Percentiles rank a stretch among this genome's conserved stretches.
These are phyloP conservation scores for Adiantum capillusveneris DNA, from an alignment of 75 land plant genomes.

Conservation along the genomic window DNA sequence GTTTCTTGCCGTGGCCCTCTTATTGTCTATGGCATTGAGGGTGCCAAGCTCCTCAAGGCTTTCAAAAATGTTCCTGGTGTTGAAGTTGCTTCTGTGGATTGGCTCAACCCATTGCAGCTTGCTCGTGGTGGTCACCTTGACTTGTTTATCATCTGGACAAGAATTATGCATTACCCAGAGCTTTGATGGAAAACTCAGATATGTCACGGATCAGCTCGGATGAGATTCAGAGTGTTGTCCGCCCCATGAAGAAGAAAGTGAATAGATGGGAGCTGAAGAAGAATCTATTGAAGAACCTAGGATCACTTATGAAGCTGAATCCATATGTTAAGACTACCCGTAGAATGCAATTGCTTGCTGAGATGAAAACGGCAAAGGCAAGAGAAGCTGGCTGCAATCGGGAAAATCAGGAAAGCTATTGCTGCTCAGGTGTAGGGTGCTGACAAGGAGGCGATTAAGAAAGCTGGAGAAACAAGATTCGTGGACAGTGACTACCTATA, in stretches of 20 bases:
- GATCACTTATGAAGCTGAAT: slow-evolving; percentile 9
- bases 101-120: slow-evolving; percentile 17
- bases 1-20: slow-evolving; percentile 14
- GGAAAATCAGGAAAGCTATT: slow-evolving; percentile 44
- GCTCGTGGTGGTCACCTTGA: slow-evolving; percentile 13
- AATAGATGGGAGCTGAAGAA: slow-evolving; percentile 9
- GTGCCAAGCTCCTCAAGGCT: slow-evolving; percentile 18
- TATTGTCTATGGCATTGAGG: slow-evolving; percentile 17
- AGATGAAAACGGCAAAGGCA: slow-evolving; percentile 41
- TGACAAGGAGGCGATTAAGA: slow-evolving; percentile 50
- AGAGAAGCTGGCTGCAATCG: slow-evolving; percentile 72
- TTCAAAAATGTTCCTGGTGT: slow-evolving; percentile 18
- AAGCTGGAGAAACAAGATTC: slow-evolving; percentile 79
- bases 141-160: slow-evolving; percentile 13
- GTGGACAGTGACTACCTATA: slow-evolving; percentile 76
- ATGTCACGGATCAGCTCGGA: slow-evolving; percentile 16
- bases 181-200: slow-evolving; percentile 16
- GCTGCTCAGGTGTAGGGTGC: slow-evolving; percentile 35
- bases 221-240: slow-evolving; percentile 12
- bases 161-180: slow-evolving; percentile 10
- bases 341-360: slow-evolving; percentile 2
- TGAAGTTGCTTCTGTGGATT: slow-evolving; percentile 8
- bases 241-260: slow-evolving; percentile 7
- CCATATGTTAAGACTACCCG: slow-evolving; percentile 12
- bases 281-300: slow-evolving; percentile 13